Percentiles rank a stretch among this genome's conserved stretches.
phyloP scores from a whole-genome alignment of 2,329 filamentous ascomycete species.

The Colletotrichum truncatum region DNA sequence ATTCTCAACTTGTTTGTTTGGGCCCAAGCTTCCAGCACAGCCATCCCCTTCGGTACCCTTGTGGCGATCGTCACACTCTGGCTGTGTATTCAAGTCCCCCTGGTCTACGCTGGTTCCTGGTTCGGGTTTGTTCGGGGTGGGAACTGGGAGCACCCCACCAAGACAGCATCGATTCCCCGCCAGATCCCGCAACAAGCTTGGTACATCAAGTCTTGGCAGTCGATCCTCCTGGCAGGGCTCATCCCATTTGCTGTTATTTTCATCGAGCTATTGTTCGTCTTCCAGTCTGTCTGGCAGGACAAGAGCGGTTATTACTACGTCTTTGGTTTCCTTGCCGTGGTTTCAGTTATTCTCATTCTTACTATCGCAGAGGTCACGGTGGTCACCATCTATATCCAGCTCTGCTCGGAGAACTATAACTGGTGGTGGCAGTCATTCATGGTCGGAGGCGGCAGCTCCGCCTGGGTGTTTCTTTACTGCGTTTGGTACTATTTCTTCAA shows the following conservation, averaged over 20 bases:
- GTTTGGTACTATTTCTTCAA: constrained; percentile 85
- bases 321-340: constrained; percentile 84
- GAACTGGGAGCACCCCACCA: constrained; percentile 84
- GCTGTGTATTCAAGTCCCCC: constrained; percentile 86
- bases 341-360: constrained; percentile 76
- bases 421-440: constrained; percentile 95
- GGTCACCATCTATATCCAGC: constrained; percentile 82
- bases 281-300: constrained; percentile 89
- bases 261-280: constrained; percentile 87
- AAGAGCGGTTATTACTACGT: constrained; percentile 94
- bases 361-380: constrained; percentile 86
- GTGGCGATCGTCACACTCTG: constrained; percentile 78
- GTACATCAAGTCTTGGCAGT: constrained; percentile 73
- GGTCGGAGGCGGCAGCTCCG: constrained; percentile 77
- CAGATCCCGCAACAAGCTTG: constrained; percentile 80
- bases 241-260: constrained; percentile 89
- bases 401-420: constrained; percentile 86
- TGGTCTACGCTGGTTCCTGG: constrained; percentile 84
- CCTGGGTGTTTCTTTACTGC: constrained; percentile 87
- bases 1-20: constrained; percentile 89
- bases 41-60: constrained; percentile 84
- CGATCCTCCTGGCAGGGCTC: constrained; percentile 77
- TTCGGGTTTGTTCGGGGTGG: constrained; percentile 75
- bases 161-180: constrained; percentile 75
- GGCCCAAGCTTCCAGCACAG: constrained; percentile 88